Conservation (phyloP, 805 yeast species). For the Millerozyma miso region DNA sequence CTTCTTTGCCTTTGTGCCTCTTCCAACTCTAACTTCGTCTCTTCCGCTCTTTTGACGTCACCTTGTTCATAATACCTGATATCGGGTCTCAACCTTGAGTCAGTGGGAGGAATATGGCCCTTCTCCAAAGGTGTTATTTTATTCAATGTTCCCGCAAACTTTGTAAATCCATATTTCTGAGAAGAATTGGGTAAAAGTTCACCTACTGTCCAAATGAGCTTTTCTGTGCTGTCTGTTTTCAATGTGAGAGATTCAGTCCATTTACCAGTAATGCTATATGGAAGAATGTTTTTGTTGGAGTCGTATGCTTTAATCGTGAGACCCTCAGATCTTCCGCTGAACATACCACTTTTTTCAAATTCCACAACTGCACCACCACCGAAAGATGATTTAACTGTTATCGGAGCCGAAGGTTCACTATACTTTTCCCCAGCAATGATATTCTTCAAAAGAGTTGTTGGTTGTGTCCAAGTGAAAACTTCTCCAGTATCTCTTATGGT, state of each 20-base stretch:
- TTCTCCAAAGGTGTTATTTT: conserved; percentile 71
- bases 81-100: conserved; percentile 88
- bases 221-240: conserved; percentile 36
- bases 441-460: conserved; percentile 78
- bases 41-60: conserved; percentile 67
- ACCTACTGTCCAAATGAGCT: conserved; percentile 68
- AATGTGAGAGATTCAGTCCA: conserved; percentile 74
- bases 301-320: conserved; percentile 44
- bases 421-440: conserved; percentile 94
- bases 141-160: conserved; percentile 76
- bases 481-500: conserved; percentile 60
- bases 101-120: conserved; percentile 71
- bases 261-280: conserved; percentile 58
- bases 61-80: conserved; percentile 68
- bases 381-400: conserved; percentile 62
- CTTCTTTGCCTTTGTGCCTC: conserved; percentile 78
- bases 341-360: conserved; percentile 80
- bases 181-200: conserved; percentile 53
- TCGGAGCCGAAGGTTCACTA: conserved; percentile 73
- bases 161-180: conserved; percentile 80
- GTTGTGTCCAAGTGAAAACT: conserved; percentile 75
- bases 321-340: conserved; percentile 76
- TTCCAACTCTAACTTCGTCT: conserved; percentile 63
- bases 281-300: conserved; percentile 27
- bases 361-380: conserved; percentile 68